These are phyloP conservation scores for Alternaria sp. DNA, from an alignment of 2,329 filamentous ascomycete genomes.

Conservation along the genomic window DNA sequence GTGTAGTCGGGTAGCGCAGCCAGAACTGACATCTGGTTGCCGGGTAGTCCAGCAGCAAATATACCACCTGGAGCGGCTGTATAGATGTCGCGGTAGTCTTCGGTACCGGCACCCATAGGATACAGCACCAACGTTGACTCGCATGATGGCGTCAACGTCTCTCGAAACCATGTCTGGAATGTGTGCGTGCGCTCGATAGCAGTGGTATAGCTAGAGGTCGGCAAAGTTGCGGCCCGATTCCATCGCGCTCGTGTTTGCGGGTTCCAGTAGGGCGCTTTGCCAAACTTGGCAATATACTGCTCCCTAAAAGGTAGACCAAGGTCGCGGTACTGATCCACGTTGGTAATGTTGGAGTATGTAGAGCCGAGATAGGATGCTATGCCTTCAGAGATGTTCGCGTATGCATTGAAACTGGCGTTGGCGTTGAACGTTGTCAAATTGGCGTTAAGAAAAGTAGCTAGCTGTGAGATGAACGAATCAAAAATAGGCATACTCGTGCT, in stretches of 20 bases:
- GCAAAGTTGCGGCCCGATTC: constrained; percentile 7
- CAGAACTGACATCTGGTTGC: constrained; percentile 12
- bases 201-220: constrained; percentile 4
- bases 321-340: constrained; percentile 16
- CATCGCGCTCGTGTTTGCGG: constrained; percentile 13
- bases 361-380: constrained; percentile 14
- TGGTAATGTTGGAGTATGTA: constrained; percentile 17
- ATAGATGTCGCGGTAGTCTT: constrained; percentile 14
- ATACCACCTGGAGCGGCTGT: neutral
- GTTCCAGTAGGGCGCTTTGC: constrained; percentile 17
- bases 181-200: constrained; percentile 7
- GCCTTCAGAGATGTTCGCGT: constrained; percentile 9
- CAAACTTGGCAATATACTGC: constrained; percentile 11
- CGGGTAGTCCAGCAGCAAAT: constrained; percentile 8
- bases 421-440: constrained; percentile 5
- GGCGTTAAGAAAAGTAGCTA: constrained; percentile 13
- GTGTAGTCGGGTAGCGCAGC: constrained; percentile 14
- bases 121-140: constrained; percentile 15
- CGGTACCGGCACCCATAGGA: constrained; percentile 11
- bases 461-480: constrained; percentile 7
- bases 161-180: constrained; percentile 10
- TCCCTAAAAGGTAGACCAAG: constrained; percentile 12
- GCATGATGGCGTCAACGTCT: constrained; percentile 10
- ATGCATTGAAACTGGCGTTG: constrained; percentile 16
- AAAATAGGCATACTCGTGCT: constrained; percentile 16